These are phyloP conservation scores for Pontederia paniculata DNA, from an alignment of 176 grass and related monocot species.

Conservation along the genomic window DNA sequence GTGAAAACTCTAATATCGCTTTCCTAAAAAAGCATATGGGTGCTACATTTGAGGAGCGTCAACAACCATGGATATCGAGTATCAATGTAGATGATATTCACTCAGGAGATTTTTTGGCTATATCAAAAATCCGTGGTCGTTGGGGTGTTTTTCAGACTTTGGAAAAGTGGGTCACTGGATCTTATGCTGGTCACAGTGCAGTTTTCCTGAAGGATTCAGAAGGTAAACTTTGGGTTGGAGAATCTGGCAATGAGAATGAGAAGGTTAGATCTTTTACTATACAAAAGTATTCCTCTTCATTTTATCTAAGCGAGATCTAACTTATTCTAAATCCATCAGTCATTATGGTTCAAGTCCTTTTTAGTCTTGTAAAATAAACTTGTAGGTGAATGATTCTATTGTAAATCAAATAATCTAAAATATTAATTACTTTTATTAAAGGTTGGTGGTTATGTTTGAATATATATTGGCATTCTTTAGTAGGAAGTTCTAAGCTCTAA, in stretches of 20 bases:
- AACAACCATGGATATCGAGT: slow-evolving; percentile 80
- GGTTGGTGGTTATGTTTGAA: too few relatives aligned
- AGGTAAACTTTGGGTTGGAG: slow-evolving; percentile 87
- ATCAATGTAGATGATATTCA: slow-evolving; percentile 77
- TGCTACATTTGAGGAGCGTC: slow-evolving; percentile 70
- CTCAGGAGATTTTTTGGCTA: slow-evolving; percentile 79
- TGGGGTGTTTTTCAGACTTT: slow-evolving; percentile 96
- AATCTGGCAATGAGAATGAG: slow-evolving; percentile 96
- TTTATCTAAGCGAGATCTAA: not conserved
- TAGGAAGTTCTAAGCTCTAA: too few relatives aligned
- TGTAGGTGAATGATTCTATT: too few relatives aligned
- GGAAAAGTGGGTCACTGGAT: slow-evolving; percentile 97
- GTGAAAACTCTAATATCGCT: slow-evolving; percentile 70
- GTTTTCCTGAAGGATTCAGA: slow-evolving; percentile 83
- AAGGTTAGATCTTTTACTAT: slow-evolving; percentile 23
- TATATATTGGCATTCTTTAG: too few relatives aligned
- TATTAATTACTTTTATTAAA: too few relatives aligned
- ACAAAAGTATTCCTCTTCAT: not conserved
- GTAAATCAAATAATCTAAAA: too few relatives aligned
- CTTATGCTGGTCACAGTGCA: slow-evolving; percentile 84
- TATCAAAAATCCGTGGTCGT: slow-evolving; percentile 89
- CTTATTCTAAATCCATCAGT: too few relatives aligned
- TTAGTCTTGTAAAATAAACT: too few relatives aligned
- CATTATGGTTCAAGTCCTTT: too few relatives aligned
- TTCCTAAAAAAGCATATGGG: slow-evolving; percentile 98